Conservation (phyloP, 352 stramenopile genomes). For the Phytophthora citricola region DNA sequence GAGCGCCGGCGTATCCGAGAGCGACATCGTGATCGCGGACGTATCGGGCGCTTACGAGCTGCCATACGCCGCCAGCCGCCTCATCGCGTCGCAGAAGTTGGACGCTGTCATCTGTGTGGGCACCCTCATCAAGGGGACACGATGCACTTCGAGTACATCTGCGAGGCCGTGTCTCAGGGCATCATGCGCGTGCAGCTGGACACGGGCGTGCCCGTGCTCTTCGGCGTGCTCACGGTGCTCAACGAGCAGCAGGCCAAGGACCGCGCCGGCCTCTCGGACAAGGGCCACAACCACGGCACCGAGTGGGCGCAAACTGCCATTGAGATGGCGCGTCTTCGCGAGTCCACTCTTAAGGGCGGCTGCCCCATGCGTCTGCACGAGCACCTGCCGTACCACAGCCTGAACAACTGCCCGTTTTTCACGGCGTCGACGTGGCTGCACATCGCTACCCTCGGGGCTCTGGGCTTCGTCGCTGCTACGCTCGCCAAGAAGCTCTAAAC, state of each 20-base stretch:
- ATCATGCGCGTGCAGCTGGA: constrained; percentile 97
- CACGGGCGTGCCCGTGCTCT: constrained; percentile 87
- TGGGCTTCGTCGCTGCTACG: constrained; percentile 56
- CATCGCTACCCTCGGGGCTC: constrained; percentile 61
- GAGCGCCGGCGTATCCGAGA: constrained; percentile 60
- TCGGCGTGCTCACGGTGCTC: constrained; percentile 96
- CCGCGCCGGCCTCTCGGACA: constrained; percentile 82
- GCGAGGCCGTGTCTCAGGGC: constrained; percentile 94
- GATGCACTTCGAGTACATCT: constrained; percentile 99
- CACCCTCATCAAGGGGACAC: constrained; percentile 97
- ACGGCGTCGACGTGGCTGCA: constrained; percentile 81
- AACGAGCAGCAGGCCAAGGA: constrained; percentile 96
- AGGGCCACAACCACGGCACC: constrained; percentile 95
- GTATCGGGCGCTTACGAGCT: constrained; percentile 98
- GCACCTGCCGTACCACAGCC: constrained; percentile 76
- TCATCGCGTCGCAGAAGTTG: constrained; percentile 93
- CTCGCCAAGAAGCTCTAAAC: constrained; percentile 69
- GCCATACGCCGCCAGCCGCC: constrained; percentile 92
- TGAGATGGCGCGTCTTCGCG: constrained; percentile 95
- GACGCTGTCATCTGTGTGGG: constrained; percentile 97
- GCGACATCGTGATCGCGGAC: constrained; percentile 75
- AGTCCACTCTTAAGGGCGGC: constrained; percentile 58
- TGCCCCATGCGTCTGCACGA: constrained; percentile 77
- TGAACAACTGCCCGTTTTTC: constrained; percentile 81
- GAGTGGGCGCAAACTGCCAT: constrained; percentile 97